Percentiles rank a stretch among this genome's conserved stretches.
Evolutionary conservation across 2,329 filamentous ascomycete species (phyloP).

Genomic region (Ceratocystis variospora): DNA sequence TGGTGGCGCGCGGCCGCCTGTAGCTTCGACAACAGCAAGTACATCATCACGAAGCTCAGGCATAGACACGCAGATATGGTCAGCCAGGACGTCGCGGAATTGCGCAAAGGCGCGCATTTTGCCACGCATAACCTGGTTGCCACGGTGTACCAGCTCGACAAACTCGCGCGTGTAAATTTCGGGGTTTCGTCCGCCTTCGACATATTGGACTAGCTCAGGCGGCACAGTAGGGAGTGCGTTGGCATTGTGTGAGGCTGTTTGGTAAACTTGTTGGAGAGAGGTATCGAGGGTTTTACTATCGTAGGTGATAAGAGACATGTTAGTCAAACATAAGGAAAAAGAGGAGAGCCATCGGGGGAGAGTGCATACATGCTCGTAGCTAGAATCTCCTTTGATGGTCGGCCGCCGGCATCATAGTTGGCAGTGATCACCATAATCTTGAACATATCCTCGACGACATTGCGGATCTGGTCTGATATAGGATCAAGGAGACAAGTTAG

Average conservation of each 20-base stretch:
- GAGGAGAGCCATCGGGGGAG: background rate
- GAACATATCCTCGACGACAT: constrained; percentile 50
- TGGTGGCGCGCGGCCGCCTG: constrained; percentile 24
- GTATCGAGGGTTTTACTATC: constrained; percentile 30
- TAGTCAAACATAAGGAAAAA: background rate
- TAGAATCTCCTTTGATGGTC: constrained; percentile 43
- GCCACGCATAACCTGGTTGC: constrained; percentile 53
- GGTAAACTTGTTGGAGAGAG: constrained; percentile 30
- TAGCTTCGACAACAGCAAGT: constrained; percentile 35
- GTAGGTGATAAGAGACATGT: background rate
- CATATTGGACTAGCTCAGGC: constrained; percentile 51
- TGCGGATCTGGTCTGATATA: constrained; percentile 42
- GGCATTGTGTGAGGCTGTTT: constrained; percentile 30
- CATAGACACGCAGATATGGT: constrained; percentile 43
- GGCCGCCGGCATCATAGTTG: constrained; percentile 42
- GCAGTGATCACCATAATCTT: constrained; percentile 49
- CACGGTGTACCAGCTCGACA: constrained; percentile 51
- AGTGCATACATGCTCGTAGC: constrained; percentile 35
- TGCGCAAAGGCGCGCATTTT: constrained; percentile 47
- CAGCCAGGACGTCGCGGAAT: constrained; percentile 50
- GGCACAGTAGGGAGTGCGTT: constrained; percentile 39
- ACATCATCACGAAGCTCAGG: constrained; percentile 46
- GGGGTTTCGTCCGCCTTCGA: constrained; percentile 57
- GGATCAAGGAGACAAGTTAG: background rate
- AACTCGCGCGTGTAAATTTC: constrained; percentile 65